Conservation (phyloP, 768 basidiomycete species). For the Candolleomyces aberdarensis region DNA sequence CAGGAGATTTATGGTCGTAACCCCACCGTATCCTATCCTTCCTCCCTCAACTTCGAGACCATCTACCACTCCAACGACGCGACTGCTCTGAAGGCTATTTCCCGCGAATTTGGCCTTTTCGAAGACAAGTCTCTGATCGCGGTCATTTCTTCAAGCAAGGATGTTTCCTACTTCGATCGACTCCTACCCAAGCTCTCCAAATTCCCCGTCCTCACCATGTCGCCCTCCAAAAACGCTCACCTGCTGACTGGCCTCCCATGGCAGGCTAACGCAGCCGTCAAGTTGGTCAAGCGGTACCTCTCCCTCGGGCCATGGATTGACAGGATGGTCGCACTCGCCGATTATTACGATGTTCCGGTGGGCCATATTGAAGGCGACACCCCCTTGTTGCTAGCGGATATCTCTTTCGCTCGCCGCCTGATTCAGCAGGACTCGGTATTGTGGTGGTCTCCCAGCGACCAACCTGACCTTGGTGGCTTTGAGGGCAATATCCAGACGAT, state of each 20-base stretch:
- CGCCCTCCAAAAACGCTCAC: conserved; percentile 72
- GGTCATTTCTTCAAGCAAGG: conserved; percentile 83
- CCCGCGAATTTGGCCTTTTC: conserved; percentile 76
- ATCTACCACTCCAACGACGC: conserved; percentile 77
- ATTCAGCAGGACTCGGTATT: conserved; percentile 86
- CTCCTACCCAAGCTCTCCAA: conserved; percentile 66
- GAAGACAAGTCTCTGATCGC: conserved; percentile 74
- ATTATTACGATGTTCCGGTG: conserved; percentile 90
- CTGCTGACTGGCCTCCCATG: conserved; percentile 83
- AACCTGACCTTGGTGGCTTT: conserved; percentile 90
- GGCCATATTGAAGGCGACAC: conserved; percentile 93
- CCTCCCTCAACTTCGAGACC: conserved; percentile 55
- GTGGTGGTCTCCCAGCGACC: conserved; percentile 93
- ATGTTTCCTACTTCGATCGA: conserved; percentile 78
- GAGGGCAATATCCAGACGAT: conserved; percentile 79
- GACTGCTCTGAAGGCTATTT: conserved; percentile 82
- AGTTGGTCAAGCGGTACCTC: conserved; percentile 84
- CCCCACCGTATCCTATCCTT: conserved; percentile 61
- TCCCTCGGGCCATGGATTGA: conserved; percentile 77
- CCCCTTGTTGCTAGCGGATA: conserved; percentile 81
- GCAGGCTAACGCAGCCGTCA: conserved; percentile 78
- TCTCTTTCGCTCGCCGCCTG: conserved; percentile 86
- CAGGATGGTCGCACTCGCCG: conserved; percentile 71
- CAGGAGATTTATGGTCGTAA: conserved; percentile 36
- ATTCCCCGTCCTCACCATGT: conserved; percentile 88